Evolutionary conservation across 768 basidiomycete species (phyloP), one percentile per base, ranked within the genome.

Genomic region (Psilocybe cyanescens): DNA sequence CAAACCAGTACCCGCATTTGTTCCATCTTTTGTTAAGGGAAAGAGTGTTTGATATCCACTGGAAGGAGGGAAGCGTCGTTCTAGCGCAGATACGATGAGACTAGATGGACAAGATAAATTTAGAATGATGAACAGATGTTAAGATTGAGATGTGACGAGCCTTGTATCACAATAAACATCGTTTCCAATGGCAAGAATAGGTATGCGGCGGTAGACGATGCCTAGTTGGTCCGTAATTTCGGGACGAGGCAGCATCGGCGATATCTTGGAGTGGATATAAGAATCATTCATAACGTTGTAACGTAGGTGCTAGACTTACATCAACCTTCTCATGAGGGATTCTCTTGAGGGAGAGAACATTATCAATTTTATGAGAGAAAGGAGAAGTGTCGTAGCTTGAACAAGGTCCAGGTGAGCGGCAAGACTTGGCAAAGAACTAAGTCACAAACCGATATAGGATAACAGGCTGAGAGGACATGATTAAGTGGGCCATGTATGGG

Each of bases 101-200:
- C 78, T 81, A 55, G 31, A 56, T 44, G 41, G 1, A 16, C 47
- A 47, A 46, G 35, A 29, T 33, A 49, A 48, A 29, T 47, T 35
- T 29, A 28, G 33, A 44, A 8, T 33, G 19, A 37, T 17, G 49
- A 12, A 24, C n/a, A 39, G 52, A 35, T 17, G 30, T 56, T 37
- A 17, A 52, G 41, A 44, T 31, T 50, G 33, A 5, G 35, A 51
- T 51, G n/a, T 31, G 30, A 46, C 65, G 55, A 58, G 73, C 79
- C 75, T 79, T 9, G 83, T 86, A 70, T 87, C 86, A 67, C 83
- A 85, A 70, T 86, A 87, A 2, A 87, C 75, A 66, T 87, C 85
- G 65, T 82, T 83, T 12, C 86, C 86, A 47, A 88, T 83, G 8
- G 86, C 83, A 7, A 86, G 77, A 24, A 88, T 75, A 8, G 86